These are phyloP conservation scores for Rubia tinctorum DNA, from an alignment of 305 asterid genomes.

Conservation along the genomic window DNA sequence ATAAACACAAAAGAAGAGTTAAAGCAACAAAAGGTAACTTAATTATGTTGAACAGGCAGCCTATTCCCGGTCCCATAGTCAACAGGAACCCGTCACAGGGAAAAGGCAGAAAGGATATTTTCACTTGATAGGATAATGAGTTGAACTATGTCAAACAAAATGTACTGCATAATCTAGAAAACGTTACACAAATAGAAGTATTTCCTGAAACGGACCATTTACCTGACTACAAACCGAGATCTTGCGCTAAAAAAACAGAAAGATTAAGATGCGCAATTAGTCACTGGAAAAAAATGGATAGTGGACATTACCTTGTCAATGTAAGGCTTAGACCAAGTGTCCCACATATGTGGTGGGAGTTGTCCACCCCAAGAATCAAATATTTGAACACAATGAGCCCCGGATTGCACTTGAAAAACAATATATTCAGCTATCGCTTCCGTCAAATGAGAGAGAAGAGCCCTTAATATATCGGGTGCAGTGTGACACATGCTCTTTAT, in stretches of 20 bases:
- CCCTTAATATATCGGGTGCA: conserved; percentile 64
- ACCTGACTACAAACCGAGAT: not conserved
- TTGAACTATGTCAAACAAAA: not conserved
- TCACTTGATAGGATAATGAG: not conserved
- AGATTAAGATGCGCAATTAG: not conserved
- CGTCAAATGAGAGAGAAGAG: conserved; percentile 74
- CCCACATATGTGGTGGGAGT: conserved; percentile 94
- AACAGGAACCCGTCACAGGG: not conserved
- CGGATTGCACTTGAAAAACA: conserved; percentile 83
- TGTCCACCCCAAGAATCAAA: conserved; percentile 99
- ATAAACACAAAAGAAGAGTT: not conserved
- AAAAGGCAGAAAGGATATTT: not conserved
- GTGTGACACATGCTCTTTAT: conserved; percentile 92
- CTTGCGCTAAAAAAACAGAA: not conserved
- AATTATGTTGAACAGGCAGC: not conserved
- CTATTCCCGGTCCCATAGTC: not conserved
- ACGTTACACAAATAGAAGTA: not conserved
- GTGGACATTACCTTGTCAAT: conserved; percentile 62
- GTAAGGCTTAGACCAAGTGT: conserved; percentile 87
- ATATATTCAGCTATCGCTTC: conserved; percentile 78
- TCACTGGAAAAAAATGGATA: conserved; percentile 6
- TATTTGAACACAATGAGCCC: conserved; percentile 93
- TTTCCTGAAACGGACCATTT: not conserved
- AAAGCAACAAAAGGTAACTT: not conserved
- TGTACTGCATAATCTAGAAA: not conserved